Conservation (phyloP, 2,329 filamentous ascomycete species). For the Neoarthrinium moseri region DNA sequence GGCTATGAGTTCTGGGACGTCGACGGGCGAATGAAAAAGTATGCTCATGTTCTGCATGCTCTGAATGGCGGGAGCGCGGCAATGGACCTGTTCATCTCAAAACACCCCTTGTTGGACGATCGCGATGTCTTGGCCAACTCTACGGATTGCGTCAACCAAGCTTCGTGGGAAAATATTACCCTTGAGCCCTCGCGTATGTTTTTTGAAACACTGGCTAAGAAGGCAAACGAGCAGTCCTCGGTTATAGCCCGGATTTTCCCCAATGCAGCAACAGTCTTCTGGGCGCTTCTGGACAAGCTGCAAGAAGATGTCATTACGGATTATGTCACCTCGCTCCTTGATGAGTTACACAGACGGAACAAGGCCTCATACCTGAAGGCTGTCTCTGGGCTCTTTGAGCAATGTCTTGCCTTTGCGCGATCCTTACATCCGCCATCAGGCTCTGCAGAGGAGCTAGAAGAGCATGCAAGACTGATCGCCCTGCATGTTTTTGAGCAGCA, state of each 20-base stretch:
- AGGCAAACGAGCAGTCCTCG: conserved; percentile 78
- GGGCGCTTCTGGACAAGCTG: conserved; percentile 77
- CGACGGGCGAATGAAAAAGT: conserved; percentile 83
- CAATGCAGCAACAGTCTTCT: conserved; percentile 66
- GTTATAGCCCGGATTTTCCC: conserved; percentile 85
- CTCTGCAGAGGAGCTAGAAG: conserved; percentile 58
- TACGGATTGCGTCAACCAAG: conserved; percentile 76
- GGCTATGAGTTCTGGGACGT: conserved; percentile 88
- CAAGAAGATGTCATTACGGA: conserved; percentile 83
- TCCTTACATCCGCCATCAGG: conserved; percentile 67
- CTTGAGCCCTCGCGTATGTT: conserved; percentile 80
- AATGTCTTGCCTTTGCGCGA: conserved; percentile 74
- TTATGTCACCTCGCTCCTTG: conserved; percentile 81
- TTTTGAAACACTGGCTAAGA: conserved; percentile 70
- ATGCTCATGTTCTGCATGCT: conserved; percentile 79
- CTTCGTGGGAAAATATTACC: conserved; percentile 64
- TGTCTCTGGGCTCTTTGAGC: conserved; percentile 84
- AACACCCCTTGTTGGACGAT: conserved; percentile 80
- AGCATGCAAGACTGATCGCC: conserved; percentile 66
- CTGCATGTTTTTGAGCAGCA: conserved; percentile 83
- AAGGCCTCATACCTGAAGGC: conserved; percentile 79
- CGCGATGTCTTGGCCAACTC: conserved; percentile 70
- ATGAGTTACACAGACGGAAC: conserved; percentile 78
- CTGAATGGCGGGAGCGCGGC: conserved; percentile 79
- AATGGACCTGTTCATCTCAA: conserved; percentile 83